phyloP scores from a whole-genome alignment of 2,329 filamentous ascomycete species.

The Diplodia sapinea region DNA sequence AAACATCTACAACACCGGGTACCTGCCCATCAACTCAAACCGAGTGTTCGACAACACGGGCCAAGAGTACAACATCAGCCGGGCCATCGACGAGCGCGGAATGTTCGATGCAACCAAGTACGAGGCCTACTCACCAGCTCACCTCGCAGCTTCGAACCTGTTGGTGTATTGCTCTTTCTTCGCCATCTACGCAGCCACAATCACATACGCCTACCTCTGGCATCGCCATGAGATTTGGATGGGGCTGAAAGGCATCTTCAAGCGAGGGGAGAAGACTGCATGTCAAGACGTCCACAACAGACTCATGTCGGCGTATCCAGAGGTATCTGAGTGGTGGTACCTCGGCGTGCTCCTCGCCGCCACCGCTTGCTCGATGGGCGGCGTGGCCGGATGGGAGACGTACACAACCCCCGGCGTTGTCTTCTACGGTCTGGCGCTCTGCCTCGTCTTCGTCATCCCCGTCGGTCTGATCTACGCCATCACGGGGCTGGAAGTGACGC shows the following conservation, averaged over 20 bases:
- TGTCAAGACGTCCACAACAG: slow-evolving; percentile 44
- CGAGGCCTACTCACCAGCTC: slow-evolving; percentile 45
- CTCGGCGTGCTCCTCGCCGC: slow-evolving; percentile 62
- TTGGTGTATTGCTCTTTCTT: slow-evolving; percentile 48
- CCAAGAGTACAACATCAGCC: slow-evolving; percentile 43
- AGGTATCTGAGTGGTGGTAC: slow-evolving; percentile 47
- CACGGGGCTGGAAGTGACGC: slow-evolving; percentile 59
- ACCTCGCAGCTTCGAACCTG: slow-evolving; percentile 46
- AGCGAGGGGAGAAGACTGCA: background rate
- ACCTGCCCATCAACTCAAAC: slow-evolving; percentile 46
- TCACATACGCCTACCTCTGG: slow-evolving; percentile 46
- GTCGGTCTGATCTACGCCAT: slow-evolving; percentile 61
- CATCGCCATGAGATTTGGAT: slow-evolving; percentile 41
- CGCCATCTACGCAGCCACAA: slow-evolving; percentile 45
- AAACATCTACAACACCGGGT: slow-evolving; percentile 42
- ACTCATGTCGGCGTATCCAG: slow-evolving; percentile 42
- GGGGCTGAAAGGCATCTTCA: background rate
- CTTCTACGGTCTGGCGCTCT: slow-evolving; percentile 59
- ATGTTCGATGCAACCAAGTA: slow-evolving; percentile 44
- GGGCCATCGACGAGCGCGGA: slow-evolving; percentile 38
- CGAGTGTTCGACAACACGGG: slow-evolving; percentile 45
- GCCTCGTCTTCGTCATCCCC: slow-evolving; percentile 59
- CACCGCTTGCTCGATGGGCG: slow-evolving; percentile 51
- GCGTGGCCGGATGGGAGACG: slow-evolving; percentile 57
- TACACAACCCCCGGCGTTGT: slow-evolving; percentile 60